These are phyloP conservation scores for Colletotrichum orbiculare DNA, from an alignment of 2,329 filamentous ascomycete genomes.

Conservation along the genomic window DNA sequence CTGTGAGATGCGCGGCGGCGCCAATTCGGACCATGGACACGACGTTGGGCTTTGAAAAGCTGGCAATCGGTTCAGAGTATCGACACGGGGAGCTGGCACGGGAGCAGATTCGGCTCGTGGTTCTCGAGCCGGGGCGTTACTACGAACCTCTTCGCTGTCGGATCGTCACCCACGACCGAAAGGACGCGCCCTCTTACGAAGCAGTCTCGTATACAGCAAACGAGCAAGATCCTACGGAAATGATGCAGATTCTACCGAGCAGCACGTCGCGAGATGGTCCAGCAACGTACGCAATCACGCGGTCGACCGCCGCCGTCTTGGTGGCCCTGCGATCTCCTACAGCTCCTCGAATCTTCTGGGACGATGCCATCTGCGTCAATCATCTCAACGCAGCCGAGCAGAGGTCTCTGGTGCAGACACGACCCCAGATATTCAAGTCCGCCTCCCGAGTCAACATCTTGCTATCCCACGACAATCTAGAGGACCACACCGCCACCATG, in stretches of 20 bases:
- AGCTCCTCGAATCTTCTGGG: slow-evolving; percentile 37
- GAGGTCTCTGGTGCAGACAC: slow-evolving; percentile 39
- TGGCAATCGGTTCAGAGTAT: background rate
- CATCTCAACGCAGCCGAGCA: slow-evolving; percentile 38
- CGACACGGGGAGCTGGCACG: slow-evolving; percentile 1
- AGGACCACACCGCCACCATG: slow-evolving; percentile 28
- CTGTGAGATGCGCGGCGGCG: background rate
- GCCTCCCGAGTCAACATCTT: slow-evolving; percentile 40
- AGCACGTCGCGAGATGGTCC: background rate
- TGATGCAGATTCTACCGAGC: background rate
- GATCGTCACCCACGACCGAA: background rate
- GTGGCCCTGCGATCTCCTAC: background rate
- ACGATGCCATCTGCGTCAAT: slow-evolving; percentile 43
- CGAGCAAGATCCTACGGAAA: background rate
- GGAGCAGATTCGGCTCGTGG: background rate
- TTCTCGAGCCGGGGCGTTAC: background rate
- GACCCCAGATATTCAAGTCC: slow-evolving; percentile 40
- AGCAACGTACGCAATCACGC: background rate
- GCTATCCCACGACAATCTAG: slow-evolving; percentile 24
- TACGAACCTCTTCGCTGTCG: slow-evolving; percentile 9
- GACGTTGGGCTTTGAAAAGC: too few species aligned
- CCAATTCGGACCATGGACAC: background rate
- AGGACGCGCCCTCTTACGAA: slow-evolving; percentile 3
- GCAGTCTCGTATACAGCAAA: slow-evolving; percentile 10
- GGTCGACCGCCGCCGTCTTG: background rate